Evolutionary conservation across 257 asterid species (phyloP).

Genomic region (Petrea volubilis): DNA sequence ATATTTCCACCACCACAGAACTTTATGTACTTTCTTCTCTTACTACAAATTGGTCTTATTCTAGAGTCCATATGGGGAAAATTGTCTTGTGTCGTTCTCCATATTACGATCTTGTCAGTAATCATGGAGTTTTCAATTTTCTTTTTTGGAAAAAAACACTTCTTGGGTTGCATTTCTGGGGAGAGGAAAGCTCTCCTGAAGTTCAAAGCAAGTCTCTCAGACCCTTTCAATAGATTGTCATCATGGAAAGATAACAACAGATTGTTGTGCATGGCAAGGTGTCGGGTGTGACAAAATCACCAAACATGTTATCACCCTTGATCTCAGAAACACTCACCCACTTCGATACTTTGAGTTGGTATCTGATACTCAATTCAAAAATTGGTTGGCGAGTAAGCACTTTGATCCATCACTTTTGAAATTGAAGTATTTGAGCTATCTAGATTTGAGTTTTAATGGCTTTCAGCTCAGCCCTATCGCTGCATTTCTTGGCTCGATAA

Average conservation of each 20-base stretch:
- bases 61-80: not conserved
- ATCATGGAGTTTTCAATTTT: too few relatives aligned
- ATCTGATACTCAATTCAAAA: too few relatives aligned
- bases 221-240: not conserved
- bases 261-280: not conserved
- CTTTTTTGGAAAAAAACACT: not conserved
- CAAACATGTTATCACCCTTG: not conserved
- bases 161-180: not conserved
- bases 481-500: conserved; percentile 8
- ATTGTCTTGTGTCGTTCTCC: not conserved
- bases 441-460: not conserved
- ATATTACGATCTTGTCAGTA: not conserved
- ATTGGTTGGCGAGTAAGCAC: not conserved
- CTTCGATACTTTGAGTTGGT: too few relatives aligned
- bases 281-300: not conserved
- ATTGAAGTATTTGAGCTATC: not conserved
- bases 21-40: not conserved
- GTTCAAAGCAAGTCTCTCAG: not conserved
- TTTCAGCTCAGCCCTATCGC: not conserved
- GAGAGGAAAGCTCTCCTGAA: not conserved
- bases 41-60: too few relatives aligned
- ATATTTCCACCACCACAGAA: not conserved
- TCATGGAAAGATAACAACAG: not conserved
- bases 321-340: not conserved
- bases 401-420: not conserved